Percentiles rank a stretch among this genome's conserved stretches.
Conservation (phyloP, 345 rosid genomes). For the Salix udensis region DNA sequence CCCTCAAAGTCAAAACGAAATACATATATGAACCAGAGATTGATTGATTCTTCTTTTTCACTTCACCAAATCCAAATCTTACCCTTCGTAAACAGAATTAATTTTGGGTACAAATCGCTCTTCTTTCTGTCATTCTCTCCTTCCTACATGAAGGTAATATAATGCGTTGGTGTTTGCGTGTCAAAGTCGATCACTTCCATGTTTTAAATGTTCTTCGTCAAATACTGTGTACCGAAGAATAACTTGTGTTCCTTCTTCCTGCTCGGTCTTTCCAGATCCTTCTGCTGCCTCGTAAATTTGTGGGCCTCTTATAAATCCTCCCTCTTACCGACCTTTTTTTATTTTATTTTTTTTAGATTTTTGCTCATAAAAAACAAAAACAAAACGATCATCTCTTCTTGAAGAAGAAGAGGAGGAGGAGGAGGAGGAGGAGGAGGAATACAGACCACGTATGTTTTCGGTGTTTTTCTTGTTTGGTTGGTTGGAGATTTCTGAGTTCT, state of each 20-base stretch:
- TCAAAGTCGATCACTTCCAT: background rate
- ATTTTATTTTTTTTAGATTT: background rate
- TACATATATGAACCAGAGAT: too few relatives aligned
- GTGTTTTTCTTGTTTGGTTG: background rate
- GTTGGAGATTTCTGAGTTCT: background rate
- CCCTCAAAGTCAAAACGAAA: background rate
- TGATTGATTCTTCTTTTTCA: background rate
- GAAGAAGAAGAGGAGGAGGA: background rate
- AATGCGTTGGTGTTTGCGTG: background rate
- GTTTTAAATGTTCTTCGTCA: background rate
- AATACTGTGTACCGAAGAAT: background rate
- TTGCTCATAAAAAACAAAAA: background rate
- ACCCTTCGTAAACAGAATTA: background rate
- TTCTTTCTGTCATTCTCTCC: background rate
- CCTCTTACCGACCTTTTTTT: background rate
- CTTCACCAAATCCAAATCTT: background rate
- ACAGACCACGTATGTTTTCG: background rate
- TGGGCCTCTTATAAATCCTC: background rate
- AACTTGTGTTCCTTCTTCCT: background rate
- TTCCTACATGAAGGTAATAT: too few relatives aligned
- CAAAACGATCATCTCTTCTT: background rate
- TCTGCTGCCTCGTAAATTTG: conserved; percentile 1
- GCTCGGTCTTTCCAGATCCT: conserved; percentile 22
- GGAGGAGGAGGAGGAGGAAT: background rate
- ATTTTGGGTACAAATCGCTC: background rate